phyloP scores from a whole-genome alignment of 371 early-diverging fungal genomes.

The Lichtheimia ramosa region DNA sequence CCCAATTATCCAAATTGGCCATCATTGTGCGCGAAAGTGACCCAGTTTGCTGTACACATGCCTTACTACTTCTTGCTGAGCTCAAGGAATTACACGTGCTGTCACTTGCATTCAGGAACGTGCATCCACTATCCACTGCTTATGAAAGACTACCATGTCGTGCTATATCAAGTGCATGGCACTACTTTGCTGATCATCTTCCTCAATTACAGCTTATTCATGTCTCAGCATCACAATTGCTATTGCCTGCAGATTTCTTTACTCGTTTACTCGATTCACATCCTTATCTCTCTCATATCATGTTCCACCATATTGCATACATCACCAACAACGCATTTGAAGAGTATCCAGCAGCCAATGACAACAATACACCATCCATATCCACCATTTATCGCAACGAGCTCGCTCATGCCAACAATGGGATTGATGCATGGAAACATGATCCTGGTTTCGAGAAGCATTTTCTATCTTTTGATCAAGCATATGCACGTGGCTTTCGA shows the following conservation, averaged over 20 bases:
- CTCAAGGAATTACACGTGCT: slow-evolving; percentile 24
- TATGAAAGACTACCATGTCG: slow-evolving; percentile 34
- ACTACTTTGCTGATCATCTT: slow-evolving; percentile 21
- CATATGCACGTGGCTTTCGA: slow-evolving; percentile 21
- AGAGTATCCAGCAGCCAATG: not conserved
- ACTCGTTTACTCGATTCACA: slow-evolving; percentile 18
- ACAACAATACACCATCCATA: slow-evolving; percentile 1
- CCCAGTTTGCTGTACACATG: slow-evolving; percentile 18
- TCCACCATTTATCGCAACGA: slow-evolving; percentile 7
- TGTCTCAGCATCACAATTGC: slow-evolving; percentile 29
- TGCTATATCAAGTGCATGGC: slow-evolving; percentile 32
- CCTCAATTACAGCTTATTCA: slow-evolving; percentile 28
- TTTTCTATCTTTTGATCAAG: slow-evolving; percentile 25
- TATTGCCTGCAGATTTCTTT: slow-evolving; percentile 27
- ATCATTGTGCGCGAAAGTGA: slow-evolving; percentile 36
- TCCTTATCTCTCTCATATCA: slow-evolving; percentile 18
- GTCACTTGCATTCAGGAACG: slow-evolving; percentile 36
- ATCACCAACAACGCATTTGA: not conserved
- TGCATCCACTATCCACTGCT: slow-evolving; percentile 20
- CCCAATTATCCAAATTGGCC: slow-evolving; percentile 33
- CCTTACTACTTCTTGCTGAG: slow-evolving; percentile 16
- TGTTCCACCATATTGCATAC: slow-evolving; percentile 38
- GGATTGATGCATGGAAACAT: slow-evolving; percentile 14
- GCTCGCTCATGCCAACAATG: slow-evolving; percentile 5
- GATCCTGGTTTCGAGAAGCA: not conserved